These are phyloP conservation scores for Solanum phureja DNA, from an alignment of 257 asterid species.

Conservation along the genomic window DNA sequence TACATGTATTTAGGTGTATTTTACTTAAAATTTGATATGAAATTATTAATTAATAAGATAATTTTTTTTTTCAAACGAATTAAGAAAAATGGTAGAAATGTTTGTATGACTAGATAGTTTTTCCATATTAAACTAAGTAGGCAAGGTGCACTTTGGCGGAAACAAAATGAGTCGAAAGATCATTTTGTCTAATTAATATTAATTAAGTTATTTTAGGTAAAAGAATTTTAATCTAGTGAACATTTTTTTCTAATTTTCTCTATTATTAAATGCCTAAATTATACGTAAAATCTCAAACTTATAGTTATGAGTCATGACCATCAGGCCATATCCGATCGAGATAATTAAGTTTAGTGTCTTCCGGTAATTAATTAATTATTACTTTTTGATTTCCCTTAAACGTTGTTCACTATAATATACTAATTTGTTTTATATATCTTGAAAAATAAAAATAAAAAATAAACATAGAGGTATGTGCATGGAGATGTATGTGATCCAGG, in stretches of 20 bases:
- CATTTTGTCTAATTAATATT: background rate
- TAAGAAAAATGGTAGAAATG: no score
- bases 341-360: background rate
- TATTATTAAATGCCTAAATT: background rate
- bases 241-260: background rate
- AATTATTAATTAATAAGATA: no score
- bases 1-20: no score
- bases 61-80: no score
- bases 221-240: no score
- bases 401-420: no score
- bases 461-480: background rate
- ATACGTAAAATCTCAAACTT: background rate
- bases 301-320: background rate
- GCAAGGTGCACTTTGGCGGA: no score
- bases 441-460: background rate
- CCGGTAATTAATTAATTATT: background rate
- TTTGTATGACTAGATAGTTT: no score
- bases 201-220: background rate
- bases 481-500: background rate
- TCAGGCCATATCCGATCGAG: background rate
- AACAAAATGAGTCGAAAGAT: background rate
- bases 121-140: no score
- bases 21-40: no score
- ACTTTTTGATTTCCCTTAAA: background rate
- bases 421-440: background rate